A percentile compares a stretch with the other conserved stretches of the same genome.
phyloP scores from a whole-genome alignment of 1,139 yeast genomes.

The Debaryomyces robertsiae region DNA sequence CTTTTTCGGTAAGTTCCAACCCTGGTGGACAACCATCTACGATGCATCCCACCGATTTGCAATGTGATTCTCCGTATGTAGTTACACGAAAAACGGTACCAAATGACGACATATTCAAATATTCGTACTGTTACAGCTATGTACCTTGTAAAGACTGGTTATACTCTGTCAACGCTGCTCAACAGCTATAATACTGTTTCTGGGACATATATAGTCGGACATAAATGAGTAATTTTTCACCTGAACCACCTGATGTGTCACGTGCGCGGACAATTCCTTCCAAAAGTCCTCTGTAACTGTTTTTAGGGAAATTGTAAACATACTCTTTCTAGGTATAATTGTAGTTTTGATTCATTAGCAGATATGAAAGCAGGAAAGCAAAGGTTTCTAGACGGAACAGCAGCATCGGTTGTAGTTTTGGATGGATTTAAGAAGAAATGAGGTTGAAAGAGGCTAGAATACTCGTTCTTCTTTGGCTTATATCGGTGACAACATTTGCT shows the following conservation, averaged over 20 bases:
- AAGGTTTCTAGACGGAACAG: not conserved
- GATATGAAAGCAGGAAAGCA: not conserved
- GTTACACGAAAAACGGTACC: slow-evolving; percentile 65
- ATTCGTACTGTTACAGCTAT: not conserved
- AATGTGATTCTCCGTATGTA: slow-evolving; percentile 97
- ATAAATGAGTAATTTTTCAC: slow-evolving; percentile 6
- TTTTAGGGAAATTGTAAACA: slow-evolving; percentile 9
- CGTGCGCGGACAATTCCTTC: not conserved
- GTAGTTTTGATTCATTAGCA: not conserved
- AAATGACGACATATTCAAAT: slow-evolving; percentile 41
- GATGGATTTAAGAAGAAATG: not conserved
- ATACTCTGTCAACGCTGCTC: not conserved
- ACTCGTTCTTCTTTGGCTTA: slow-evolving; percentile 1
- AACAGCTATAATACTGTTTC: too few species aligned
- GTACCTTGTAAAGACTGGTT: not conserved
- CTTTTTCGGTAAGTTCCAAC: slow-evolving; percentile 76
- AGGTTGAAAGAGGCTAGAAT: slow-evolving; percentile 4
- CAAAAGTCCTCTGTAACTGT: not conserved
- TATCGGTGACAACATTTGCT: not conserved
- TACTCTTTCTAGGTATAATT: not conserved
- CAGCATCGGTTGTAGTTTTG: not conserved
- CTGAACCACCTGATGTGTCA: not conserved
- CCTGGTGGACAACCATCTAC: slow-evolving; percentile 99
- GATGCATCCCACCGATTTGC: slow-evolving; percentile 97
- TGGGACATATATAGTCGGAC: too few species aligned